A percentile compares a stretch with the other conserved stretches of the same genome.
phyloP scores from a whole-genome alignment of 257 asterid species.

The Primulina eburnea region DNA sequence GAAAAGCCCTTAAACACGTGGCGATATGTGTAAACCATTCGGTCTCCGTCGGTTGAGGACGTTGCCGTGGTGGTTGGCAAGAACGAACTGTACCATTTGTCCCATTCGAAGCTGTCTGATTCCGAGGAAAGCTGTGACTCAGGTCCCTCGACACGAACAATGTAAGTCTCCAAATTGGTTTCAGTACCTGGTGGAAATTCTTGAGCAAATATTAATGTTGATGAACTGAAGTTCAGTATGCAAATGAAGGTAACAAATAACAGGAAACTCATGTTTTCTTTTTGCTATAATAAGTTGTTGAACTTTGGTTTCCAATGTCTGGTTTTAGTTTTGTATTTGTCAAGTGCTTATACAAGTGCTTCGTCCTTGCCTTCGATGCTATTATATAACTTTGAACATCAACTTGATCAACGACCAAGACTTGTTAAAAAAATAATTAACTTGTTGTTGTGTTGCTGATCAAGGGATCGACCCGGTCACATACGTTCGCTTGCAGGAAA shows the following conservation, averaged over 20 bases:
- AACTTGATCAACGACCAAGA: background rate
- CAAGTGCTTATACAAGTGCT: too few species aligned
- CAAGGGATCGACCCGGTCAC: background rate
- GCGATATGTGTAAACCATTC: conserved; percentile 34
- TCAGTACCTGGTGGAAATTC: background rate
- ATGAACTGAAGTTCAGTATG: conserved; percentile 9
- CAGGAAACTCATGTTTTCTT: conserved; percentile 20
- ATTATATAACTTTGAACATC: too few species aligned
- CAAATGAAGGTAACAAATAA: conserved; percentile 19
- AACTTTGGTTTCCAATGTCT: background rate
- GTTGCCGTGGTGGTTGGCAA: conserved; percentile 23
- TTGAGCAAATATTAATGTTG: conserved; percentile 14
- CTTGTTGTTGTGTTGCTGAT: background rate
- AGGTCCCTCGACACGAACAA: conserved; percentile 39
- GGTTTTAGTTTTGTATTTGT: background rate
- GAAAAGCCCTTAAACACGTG: conserved; percentile 46
- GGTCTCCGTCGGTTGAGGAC: conserved; percentile 10
- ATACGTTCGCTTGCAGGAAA: background rate
- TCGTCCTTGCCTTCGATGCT: background rate
- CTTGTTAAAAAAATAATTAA: background rate
- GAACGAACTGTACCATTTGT: conserved; percentile 37
- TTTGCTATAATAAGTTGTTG: background rate
- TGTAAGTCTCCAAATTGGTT: conserved; percentile 31
- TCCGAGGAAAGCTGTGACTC: conserved; percentile 11
- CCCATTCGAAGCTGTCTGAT: conserved; percentile 17